Evolutionary conservation across 1,139 yeast species (phyloP).

Genomic region (Hanseniaspora gamundiae): DNA sequence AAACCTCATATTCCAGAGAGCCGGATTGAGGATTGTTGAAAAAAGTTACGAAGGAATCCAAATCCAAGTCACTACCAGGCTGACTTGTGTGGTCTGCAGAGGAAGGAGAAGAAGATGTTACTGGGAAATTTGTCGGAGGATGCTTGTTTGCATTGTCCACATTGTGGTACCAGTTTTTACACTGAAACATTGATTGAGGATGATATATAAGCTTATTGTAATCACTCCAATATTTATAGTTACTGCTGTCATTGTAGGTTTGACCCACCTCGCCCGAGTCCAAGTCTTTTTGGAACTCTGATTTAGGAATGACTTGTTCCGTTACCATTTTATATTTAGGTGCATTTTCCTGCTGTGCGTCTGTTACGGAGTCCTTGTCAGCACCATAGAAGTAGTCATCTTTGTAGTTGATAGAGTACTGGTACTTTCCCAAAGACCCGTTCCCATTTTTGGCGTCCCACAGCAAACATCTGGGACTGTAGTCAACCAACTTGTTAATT

Average conservation of each 20-base stretch:
- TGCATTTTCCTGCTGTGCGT: background rate
- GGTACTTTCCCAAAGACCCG: conserved; percentile 46
- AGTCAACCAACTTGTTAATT: conserved; percentile 39
- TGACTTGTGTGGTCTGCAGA: conserved; percentile 26
- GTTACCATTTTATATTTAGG: conserved; percentile 13
- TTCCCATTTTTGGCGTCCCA: conserved; percentile 66
- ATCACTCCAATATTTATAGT: conserved; percentile 71
- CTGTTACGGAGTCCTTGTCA: conserved; percentile 8
- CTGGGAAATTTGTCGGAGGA: conserved; percentile 8
- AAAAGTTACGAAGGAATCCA: conserved; percentile 15
- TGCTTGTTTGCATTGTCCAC: conserved; percentile 7
- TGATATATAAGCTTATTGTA: conserved; percentile 56
- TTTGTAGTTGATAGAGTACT: conserved; percentile 27
- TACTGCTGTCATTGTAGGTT: conserved; percentile 28
- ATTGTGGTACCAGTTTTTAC: conserved; percentile 41
- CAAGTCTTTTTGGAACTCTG: conserved; percentile 49
- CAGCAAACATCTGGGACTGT: conserved; percentile 63
- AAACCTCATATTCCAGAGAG: conserved; percentile 32
- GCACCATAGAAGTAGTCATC: conserved; percentile 18
- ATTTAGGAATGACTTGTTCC: conserved; percentile 29
- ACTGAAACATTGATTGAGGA: conserved; percentile 44
- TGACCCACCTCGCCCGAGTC: conserved; percentile 35
- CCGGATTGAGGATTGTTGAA: conserved; percentile 38
- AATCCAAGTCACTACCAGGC: conserved; percentile 25
- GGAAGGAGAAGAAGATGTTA: conserved; percentile 15